These are phyloP conservation scores for Microsporum canis DNA, from an alignment of 2,329 filamentous ascomycete genomes.

Conservation along the genomic window DNA sequence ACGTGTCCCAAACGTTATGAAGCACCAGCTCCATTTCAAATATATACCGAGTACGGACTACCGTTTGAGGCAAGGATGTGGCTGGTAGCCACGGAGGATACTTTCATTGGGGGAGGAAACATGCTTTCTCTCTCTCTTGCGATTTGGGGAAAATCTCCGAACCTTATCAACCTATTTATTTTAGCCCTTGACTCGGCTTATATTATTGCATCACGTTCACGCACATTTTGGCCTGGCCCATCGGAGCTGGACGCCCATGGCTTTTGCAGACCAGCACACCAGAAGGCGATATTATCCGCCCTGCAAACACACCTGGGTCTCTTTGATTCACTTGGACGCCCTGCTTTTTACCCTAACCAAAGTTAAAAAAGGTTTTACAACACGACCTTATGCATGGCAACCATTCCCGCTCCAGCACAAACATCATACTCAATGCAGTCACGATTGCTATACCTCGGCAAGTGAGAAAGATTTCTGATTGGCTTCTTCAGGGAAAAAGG, in stretches of 20 bases:
- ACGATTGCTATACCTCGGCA: neutral
- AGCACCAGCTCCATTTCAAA: constrained; percentile 1
- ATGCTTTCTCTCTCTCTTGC: neutral
- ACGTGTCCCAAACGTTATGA: constrained; percentile 3
- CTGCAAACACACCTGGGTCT: neutral
- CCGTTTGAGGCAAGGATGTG: neutral
- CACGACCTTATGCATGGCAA: neutral
- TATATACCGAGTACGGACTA: neutral
- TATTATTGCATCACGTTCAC: neutral
- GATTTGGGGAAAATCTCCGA: constrained; percentile 2
- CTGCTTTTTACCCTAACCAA: neutral
- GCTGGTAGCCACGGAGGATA: neutral
- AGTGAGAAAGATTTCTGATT: neutral
- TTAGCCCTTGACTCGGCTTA: neutral
- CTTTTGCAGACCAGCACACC: neutral
- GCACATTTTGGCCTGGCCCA: neutral
- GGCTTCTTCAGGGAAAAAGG: neutral
- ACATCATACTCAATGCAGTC: neutral
- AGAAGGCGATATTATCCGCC: neutral
- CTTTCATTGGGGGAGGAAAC: neutral
- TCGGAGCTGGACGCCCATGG: neutral
- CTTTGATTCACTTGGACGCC: neutral
- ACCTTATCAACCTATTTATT: neutral
- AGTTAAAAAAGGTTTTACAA: neutral
- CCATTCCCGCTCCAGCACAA: neutral